Evolutionary conservation across 495 filamentous ascomycete genomes (phyloP).

Genomic region (Amniculicola lignicola): DNA sequence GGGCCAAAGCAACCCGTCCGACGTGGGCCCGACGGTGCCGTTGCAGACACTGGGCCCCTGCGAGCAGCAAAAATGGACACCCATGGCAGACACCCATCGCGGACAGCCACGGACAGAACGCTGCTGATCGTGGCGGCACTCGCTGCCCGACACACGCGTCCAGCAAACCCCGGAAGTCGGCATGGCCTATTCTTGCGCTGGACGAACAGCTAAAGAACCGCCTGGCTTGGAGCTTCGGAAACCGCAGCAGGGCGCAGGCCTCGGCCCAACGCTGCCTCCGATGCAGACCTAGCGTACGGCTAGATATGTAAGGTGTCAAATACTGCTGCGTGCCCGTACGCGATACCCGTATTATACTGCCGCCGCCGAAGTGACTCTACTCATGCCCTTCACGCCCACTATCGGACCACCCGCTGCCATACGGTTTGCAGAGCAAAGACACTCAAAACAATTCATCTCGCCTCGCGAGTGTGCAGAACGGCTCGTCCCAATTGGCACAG

Average conservation of each 20-base stretch:
- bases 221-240: constrained; percentile 20
- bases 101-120: constrained; percentile 2
- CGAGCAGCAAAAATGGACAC: no score
- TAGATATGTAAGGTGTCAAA: no score
- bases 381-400: no score
- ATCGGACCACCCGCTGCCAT: constrained; percentile 17
- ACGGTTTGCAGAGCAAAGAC: not conserved
- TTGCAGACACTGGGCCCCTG: not conserved
- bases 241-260: constrained; percentile 23
- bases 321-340: no score
- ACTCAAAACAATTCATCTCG: constrained; percentile 21
- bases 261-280: constrained; percentile 5
- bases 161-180: constrained; percentile 26
- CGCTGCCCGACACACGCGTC: constrained; percentile 9
- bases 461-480: constrained; percentile 16
- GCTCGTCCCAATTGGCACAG: constrained; percentile 16
- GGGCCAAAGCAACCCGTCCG: constrained; percentile 4
- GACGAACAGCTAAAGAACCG: constrained; percentile 12
- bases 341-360: no score
- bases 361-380: constrained; percentile 7
- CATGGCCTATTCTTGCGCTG: constrained; percentile 3
- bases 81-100: no score
- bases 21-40: constrained; percentile 6
- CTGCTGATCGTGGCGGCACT: not conserved
- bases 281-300: not conserved